phyloP scores from a whole-genome alignment of 805 yeast genomes.

The Wickerhamiella domercqiae region DNA sequence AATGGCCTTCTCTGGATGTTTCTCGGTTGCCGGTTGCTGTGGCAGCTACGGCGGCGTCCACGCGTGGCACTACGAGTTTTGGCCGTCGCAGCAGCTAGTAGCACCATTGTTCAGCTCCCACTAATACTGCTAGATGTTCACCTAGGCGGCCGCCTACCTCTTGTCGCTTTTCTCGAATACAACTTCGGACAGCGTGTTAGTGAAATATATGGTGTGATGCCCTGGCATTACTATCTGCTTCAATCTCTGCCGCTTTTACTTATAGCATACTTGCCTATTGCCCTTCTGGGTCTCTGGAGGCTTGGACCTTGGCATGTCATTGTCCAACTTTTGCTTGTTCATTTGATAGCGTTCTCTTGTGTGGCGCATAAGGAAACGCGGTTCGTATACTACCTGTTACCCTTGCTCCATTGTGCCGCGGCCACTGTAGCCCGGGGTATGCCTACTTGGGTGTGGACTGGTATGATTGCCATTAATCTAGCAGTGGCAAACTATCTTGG shows the following conservation, averaged over 20 bases:
- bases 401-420: conserved; percentile 43
- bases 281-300: conserved; percentile 6
- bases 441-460: background rate
- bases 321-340: conserved; percentile 25
- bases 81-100: background rate
- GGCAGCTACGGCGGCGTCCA: background rate
- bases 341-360: conserved; percentile 42
- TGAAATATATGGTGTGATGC: conserved; percentile 54
- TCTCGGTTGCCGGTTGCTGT: conserved; percentile 31
- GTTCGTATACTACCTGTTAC: conserved; percentile 74
- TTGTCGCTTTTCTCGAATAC: conserved; percentile 7
- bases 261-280: conserved; percentile 44
- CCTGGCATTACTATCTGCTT: conserved; percentile 67
- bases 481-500: conserved; percentile 38
- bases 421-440: conserved; percentile 22
- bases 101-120: conserved; percentile 2
- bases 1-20: conserved; percentile 62
- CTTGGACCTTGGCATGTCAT: conserved; percentile 17
- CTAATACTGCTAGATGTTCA: conserved; percentile 4
- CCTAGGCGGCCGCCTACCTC: conserved; percentile 4
- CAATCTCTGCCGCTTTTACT: conserved; percentile 73
- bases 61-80: conserved; percentile 1
- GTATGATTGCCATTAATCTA: conserved; percentile 24
- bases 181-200: conserved; percentile 13
- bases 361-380: conserved; percentile 83